Percentiles rank a stretch among this genome's conserved stretches.
Evolutionary conservation across 140 eudicot species (phyloP).

Genomic region (Anethum foeniculum): DNA sequence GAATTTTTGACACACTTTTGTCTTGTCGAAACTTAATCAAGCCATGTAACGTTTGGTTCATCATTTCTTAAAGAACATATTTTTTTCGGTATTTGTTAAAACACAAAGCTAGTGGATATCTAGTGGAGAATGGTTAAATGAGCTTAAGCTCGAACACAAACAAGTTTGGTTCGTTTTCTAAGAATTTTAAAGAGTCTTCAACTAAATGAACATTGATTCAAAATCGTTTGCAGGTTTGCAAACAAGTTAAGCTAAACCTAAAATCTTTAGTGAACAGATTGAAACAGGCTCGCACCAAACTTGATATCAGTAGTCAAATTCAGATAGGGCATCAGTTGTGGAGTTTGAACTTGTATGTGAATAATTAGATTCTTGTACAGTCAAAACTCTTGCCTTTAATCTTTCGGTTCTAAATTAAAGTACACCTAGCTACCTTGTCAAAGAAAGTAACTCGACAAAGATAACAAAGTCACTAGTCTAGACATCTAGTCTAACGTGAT

Average conservation of each 20-base stretch:
- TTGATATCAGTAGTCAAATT: not conserved
- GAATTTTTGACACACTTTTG: not conserved
- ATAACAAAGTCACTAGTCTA: not conserved
- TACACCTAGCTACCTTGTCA: slow-evolving; percentile 9
- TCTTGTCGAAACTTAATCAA: not conserved
- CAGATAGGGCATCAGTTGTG: not conserved
- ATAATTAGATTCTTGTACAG: not conserved
- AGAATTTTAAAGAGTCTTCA: not conserved
- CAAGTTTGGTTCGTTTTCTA: not conserved
- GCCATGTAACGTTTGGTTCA: not conserved
- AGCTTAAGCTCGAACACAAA: not conserved
- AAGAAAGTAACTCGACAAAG: not conserved
- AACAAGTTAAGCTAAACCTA: not conserved
- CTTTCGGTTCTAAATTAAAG: slow-evolving; percentile 5
- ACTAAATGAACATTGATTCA: not conserved
- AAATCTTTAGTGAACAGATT: not conserved
- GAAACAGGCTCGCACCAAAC: not conserved
- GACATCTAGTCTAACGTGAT: not conserved
- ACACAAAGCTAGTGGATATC: not conserved
- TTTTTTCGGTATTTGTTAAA: not conserved
- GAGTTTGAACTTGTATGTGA: not conserved
- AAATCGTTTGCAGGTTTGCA: too few relatives aligned
- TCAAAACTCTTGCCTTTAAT: not conserved
- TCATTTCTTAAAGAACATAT: not conserved
- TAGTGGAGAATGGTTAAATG: not conserved